Evolutionary conservation across 208 protist genomes (phyloP).

Genomic region (Histomonas meleagridis): DNA sequence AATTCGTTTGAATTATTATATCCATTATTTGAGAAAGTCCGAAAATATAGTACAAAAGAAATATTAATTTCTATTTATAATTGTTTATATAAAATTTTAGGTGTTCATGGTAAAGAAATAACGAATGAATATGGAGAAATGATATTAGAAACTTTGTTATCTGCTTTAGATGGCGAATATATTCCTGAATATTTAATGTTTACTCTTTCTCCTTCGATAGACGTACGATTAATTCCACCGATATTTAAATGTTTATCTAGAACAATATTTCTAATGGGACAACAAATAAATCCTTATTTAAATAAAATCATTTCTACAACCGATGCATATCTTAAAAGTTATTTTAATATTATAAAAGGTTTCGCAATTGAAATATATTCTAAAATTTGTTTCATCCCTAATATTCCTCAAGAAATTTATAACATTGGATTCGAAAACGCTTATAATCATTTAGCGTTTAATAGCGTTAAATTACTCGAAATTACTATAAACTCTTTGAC

Average conservation of each 20-base stretch:
- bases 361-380: neutral
- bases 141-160: too few relatives aligned
- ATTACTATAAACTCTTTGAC: neutral
- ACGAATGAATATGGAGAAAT: too few relatives aligned
- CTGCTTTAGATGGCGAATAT: neutral
- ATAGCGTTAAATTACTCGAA: neutral
- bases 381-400: neutral
- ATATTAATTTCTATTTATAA: too few relatives aligned
- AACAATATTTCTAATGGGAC: neutral
- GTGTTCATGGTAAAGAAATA: too few relatives aligned
- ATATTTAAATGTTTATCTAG: neutral
- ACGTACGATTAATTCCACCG: neutral
- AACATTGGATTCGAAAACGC: neutral
- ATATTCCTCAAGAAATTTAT: neutral
- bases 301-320: neutral
- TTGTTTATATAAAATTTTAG: too few relatives aligned
- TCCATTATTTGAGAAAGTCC: too few relatives aligned
- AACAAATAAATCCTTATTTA: neutral
- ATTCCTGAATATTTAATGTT: neutral
- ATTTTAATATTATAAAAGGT: neutral
- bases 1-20: too few relatives aligned
- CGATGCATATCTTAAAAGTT: neutral
- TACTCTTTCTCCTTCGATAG: neutral
- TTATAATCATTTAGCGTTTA: neutral
- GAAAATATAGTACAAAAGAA: too few relatives aligned